Evolutionary conservation across 768 basidiomycete species (phyloP), one percentile per base, ranked within the genome.

Genomic region (Boletus tomentosulus): DNA sequence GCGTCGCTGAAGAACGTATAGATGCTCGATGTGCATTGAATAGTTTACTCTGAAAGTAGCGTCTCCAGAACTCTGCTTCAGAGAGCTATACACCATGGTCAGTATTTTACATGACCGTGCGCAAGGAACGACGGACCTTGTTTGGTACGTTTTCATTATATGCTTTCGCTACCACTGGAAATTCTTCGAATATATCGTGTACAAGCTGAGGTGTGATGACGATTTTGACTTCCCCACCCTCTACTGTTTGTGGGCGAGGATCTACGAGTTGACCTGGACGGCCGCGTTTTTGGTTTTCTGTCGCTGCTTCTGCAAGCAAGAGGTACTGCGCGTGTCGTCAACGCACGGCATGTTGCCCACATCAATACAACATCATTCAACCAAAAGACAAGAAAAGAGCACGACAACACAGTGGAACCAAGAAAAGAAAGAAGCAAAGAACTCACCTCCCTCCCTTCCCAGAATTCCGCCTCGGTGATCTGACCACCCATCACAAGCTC

Each of bases 151-250:
- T 94, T 65, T 96, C 94, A 55, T 75, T 86, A 64, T 97, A 96
- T 0, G 94, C 96, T 69, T 84, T 89, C 38, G 88, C 86, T 12
- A 98, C 92, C 31, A 97, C 88, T 2, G 97, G 95, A 66, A 94
- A 98, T 73, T 97, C 95, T 59, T 98, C 94, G 63, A 99, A 99
- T 46, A 98, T 93, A 64, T 98, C 96, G 62, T 91, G 85, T 33
- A 96, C 89, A 43, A 98, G 79, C 70, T 94, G 91, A 15, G 89
- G 89, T 3, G 93, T 95, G 46, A 96, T 87, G 57, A 87, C 82
- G 58, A 94, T 91, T 70, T 91, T 95, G 65, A 89, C 81, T 70
- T 95, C 90, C 16, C 90, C 91, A 24, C 83, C 82, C 56, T 91
- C 89, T 16, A 87, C 83, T 2, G 90, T 84, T 64, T 91, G 86